A percentile compares a stretch with the other conserved stretches of the same genome.
Evolutionary conservation across 2,329 filamentous ascomycete species (phyloP).

Genomic region (Alternaria solani): DNA sequence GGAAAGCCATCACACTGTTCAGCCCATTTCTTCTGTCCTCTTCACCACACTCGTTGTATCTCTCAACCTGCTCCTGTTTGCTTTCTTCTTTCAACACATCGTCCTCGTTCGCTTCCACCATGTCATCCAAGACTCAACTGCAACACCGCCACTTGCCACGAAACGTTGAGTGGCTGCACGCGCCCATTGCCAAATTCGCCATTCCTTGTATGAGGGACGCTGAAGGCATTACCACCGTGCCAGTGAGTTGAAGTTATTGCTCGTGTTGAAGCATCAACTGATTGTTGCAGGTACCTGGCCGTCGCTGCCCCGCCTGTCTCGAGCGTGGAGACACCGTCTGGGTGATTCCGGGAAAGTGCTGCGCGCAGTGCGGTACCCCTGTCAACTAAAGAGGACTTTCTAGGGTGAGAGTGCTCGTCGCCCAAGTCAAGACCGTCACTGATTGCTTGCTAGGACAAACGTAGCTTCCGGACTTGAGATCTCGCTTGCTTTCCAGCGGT

Average conservation of each 20-base stretch:
- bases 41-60: conserved; percentile 2
- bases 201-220: conserved; percentile 40
- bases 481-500: conserved; percentile 16
- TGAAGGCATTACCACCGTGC: conserved; percentile 46
- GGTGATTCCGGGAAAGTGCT: conserved; percentile 53
- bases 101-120: not conserved
- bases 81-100: not conserved
- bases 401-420: conserved; percentile 1
- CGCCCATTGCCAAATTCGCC: conserved; percentile 34
- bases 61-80: not conserved
- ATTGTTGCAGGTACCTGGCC: conserved; percentile 47
- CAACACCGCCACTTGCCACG: not conserved
- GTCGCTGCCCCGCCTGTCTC: conserved; percentile 51
- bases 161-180: conserved; percentile 38
- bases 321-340: conserved; percentile 52
- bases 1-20: conserved; percentile 1
- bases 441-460: conserved; percentile 3
- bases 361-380: conserved; percentile 51
- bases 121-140: not conserved
- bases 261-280: not conserved
- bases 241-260: conserved; percentile 31
- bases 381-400: conserved; percentile 40
- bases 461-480: conserved; percentile 13
- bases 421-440: not conserved
- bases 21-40: not conserved